Base-by-base conservation (phyloP, 495 filamentous ascomycete species). In the Pyronema omphalodes region DNA sequence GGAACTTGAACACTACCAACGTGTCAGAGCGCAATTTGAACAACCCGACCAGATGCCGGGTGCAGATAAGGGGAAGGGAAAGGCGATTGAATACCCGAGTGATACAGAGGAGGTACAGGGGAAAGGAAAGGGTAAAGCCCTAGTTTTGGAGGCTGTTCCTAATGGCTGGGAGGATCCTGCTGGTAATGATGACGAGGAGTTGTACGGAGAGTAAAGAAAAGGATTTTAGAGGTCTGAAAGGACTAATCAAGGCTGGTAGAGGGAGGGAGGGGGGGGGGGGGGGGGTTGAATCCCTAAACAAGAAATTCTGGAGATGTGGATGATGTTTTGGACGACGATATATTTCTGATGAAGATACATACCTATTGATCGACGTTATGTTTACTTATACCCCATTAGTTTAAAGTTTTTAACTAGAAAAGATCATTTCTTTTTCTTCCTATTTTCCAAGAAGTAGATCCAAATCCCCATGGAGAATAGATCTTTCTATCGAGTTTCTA, bases 1-100 rank as follows among this genome's bases (percentile, higher is more conserved):
- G 59, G 91, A 98, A 70, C 72, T 98, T 2, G 79, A 82, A 55
- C 93, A 98, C 64, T 98, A 96, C 59, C 81, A 93, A 61, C 73
- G 74, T 0, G 93, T 98, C 11, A 73, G 91, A 14, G 77, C 74
- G 35, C 73, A 75, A 17, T 98, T 98, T 62, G 89, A 98, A 68
- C 72, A 71, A 54, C 59, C 58, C 18, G 55, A 68, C 17, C 60
- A 67, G 50, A 53, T 68, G 37, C 11, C 14, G 14, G 36, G 35
- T 41, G 57, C 36, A 18, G 45, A 55, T 37, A 59, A 34, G 23
- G 33, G 49, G 8, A 43, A 39, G 12, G 15, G 41, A 75, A 76
- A 52, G 71, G 77, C 40, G 55, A 57, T 11, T 43, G 54, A 19
- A 44, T 29, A n/a, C 43, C 40, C 23, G 63, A 59, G 15, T 55